Evolutionary conservation across 768 basidiomycete species (phyloP).

Genomic region (Daedalea quercina): DNA sequence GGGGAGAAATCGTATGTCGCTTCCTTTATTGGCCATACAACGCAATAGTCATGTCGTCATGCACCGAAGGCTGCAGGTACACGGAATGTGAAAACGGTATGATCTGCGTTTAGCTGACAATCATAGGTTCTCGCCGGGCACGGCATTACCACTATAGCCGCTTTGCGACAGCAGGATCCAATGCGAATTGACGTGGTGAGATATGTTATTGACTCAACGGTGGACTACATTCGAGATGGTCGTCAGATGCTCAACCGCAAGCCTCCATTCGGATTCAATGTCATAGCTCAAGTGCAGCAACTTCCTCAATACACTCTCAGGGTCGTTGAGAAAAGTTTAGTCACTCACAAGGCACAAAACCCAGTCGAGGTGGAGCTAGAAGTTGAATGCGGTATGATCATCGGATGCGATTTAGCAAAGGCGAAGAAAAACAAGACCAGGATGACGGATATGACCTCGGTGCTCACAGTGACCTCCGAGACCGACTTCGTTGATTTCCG

Average conservation of each 20-base stretch:
- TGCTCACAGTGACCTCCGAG: conserved; percentile 76
- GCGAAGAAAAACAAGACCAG: conserved; percentile 37
- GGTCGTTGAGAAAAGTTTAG: conserved; percentile 41
- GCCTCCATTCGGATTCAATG: conserved; percentile 66
- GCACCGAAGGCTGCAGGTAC: conserved; percentile 19
- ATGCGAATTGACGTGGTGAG: conserved; percentile 57
- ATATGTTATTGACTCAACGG: neutral
- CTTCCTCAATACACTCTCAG: conserved; percentile 59
- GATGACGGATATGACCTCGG: conserved; percentile 54
- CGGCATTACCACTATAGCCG: conserved; percentile 57
- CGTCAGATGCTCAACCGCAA: conserved; percentile 65
- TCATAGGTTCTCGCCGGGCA: conserved; percentile 67
- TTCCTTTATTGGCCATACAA: neutral
- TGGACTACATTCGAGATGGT: neutral
- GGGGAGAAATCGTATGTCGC: conserved; percentile 82
- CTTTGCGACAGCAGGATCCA: conserved; percentile 49
- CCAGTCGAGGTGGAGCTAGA: conserved; percentile 53
- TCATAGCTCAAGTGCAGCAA: conserved; percentile 52
- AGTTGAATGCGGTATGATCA: conserved; percentile 48
- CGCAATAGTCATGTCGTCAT: neutral
- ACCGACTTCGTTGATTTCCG: conserved; percentile 72
- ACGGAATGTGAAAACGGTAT: neutral
- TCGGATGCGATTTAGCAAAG: conserved; percentile 21
- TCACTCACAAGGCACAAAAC: conserved; percentile 33
- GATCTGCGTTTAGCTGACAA: neutral